phyloP scores from a whole-genome alignment of 345 rosid genomes.

The Acer negundo region DNA sequence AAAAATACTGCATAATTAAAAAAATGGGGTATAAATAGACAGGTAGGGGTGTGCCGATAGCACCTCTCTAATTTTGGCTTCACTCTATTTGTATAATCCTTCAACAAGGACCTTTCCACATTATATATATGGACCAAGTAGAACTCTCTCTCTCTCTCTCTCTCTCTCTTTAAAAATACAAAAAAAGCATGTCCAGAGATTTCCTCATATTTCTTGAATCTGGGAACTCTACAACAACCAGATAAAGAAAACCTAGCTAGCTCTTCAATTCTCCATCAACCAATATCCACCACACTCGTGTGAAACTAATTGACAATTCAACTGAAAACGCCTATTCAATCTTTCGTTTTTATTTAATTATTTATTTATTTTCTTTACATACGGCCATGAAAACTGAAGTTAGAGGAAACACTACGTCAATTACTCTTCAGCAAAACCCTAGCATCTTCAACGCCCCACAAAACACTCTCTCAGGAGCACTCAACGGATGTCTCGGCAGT shows the following conservation, averaged over 20 bases:
- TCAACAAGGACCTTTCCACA: conserved; percentile 21
- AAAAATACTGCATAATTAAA: too few relatives aligned
- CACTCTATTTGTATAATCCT: conserved; percentile 18
- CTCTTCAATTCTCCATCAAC: conserved; percentile 27
- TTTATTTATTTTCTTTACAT: too few relatives aligned
- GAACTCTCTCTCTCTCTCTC: neutral
- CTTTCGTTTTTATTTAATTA: neutral
- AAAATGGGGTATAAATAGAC: too few relatives aligned
- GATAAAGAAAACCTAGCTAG: conserved; percentile 31
- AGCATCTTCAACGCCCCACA: conserved; percentile 38
- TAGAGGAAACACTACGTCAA: conserved; percentile 40
- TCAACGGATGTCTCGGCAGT: conserved; percentile 61
- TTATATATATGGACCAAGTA: conserved; percentile 18
- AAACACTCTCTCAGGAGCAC: conserved; percentile 51
- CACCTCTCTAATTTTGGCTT: conserved; percentile 34
- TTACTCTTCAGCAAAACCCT: conserved; percentile 44
- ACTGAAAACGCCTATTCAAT: neutral
- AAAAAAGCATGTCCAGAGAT: conserved; percentile 7
- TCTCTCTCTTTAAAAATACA: conserved; percentile 9
- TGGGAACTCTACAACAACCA: conserved; percentile 10
- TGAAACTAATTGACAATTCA: neutral
- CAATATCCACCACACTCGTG: conserved; percentile 27
- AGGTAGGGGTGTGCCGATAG: too few relatives aligned
- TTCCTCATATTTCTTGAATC: conserved; percentile 14
- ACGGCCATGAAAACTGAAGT: conserved; percentile 49